These are phyloP conservation scores for Gelatoporia subvermispora DNA, from an alignment of 768 basidiomycete genomes.

Conservation along the genomic window DNA sequence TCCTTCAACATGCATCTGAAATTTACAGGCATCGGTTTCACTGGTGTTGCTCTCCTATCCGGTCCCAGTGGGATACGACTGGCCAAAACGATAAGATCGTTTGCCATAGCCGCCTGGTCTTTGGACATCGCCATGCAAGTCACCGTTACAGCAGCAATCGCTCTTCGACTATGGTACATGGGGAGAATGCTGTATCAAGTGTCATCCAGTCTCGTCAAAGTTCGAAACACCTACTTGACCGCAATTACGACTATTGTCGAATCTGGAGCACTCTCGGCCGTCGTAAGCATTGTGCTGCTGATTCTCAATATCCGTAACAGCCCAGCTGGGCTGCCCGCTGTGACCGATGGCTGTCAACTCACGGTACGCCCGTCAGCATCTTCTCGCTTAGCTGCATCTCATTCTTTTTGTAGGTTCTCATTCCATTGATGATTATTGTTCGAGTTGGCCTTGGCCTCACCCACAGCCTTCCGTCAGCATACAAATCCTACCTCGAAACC, in stretches of 20 bases:
- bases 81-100: too few relatives aligned
- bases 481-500: neutral
- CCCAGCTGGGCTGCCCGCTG: neutral
- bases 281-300: slow-evolving; percentile 11
- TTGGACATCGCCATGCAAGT: slow-evolving; percentile 20
- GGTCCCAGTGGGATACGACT: too few relatives aligned
- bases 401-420: slow-evolving; percentile 6
- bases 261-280: slow-evolving; percentile 13
- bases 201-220: neutral
- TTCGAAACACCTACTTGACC: slow-evolving; percentile 3
- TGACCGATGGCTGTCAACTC: slow-evolving; percentile 9
- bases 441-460: slow-evolving; percentile 12
- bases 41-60: too few relatives aligned
- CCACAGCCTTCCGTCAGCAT: neutral
- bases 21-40: too few relatives aligned
- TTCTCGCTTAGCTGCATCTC: too few relatives aligned
- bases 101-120: slow-evolving; percentile 11
- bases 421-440: slow-evolving; percentile 14
- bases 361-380: slow-evolving; percentile 5
- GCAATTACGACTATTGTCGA: slow-evolving; percentile 18
- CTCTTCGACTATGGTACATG: slow-evolving; percentile 15
- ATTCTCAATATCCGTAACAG: slow-evolving; percentile 5
- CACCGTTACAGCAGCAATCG: slow-evolving; percentile 18
- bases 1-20: too few relatives aligned
- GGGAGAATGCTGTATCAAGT: neutral